A percentile compares a stretch with the other conserved stretches of the same genome.
phyloP scores from a whole-genome alignment of 768 basidiomycete genomes.

The Leccinum barrowsii region DNA sequence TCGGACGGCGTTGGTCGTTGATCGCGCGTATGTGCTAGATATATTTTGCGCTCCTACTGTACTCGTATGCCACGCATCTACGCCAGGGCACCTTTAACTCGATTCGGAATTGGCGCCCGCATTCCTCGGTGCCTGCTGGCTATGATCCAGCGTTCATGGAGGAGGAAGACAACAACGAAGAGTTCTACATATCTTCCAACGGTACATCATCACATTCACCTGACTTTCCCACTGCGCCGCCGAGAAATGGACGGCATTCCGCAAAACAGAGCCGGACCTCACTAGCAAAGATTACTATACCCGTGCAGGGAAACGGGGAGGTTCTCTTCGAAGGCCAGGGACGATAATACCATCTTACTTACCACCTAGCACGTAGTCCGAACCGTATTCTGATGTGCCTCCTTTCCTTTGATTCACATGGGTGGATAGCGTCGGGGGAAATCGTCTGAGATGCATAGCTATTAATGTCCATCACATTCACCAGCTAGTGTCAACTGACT shows the following conservation, averaged over 20 bases:
- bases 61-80: conserved; percentile 91
- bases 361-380: conserved; percentile 13
- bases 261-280: conserved; percentile 24
- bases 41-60: conserved; percentile 86
- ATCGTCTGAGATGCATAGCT: neutral
- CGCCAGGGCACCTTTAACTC: conserved; percentile 87
- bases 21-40: conserved; percentile 49
- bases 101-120: conserved; percentile 46
- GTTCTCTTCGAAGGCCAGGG: conserved; percentile 65
- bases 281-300: conserved; percentile 30
- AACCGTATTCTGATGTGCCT: conserved; percentile 6
- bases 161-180: conserved; percentile 63
- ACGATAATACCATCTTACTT: conserved; percentile 27
- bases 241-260: conserved; percentile 27
- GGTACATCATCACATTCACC: conserved; percentile 52
- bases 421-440: neutral
- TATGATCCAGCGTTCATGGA: conserved; percentile 36
- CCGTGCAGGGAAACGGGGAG: conserved; percentile 45
- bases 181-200: conserved; percentile 61
- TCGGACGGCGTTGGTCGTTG: neutral
- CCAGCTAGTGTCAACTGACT: conserved; percentile 26
- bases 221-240: conserved; percentile 62
- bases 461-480: neutral
- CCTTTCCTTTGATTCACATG: neutral
- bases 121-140: conserved; percentile 18